phyloP scores from a whole-genome alignment of 2,329 filamentous ascomycete species.

The Curvularia sp. region DNA sequence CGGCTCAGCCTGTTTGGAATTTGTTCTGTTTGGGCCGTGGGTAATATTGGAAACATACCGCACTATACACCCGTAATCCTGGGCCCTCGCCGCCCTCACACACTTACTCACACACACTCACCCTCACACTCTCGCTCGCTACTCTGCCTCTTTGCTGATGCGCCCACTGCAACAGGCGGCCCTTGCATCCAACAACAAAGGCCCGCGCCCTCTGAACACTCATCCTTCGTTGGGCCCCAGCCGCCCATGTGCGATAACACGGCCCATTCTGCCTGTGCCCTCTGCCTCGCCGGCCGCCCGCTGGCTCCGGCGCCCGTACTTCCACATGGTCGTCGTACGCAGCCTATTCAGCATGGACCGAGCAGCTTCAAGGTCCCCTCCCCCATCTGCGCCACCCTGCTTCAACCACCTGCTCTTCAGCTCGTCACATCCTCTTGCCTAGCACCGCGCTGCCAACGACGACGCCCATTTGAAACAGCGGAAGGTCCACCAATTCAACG shows the following conservation, averaged over 20 bases:
- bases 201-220: conserved; percentile 20
- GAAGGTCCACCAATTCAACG: conserved; percentile 41
- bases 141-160: conserved; percentile 23
- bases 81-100: conserved; percentile 15
- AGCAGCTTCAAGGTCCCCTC: conserved; percentile 23
- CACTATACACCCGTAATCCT: conserved; percentile 36
- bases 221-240: conserved; percentile 33
- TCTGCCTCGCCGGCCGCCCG: conserved; percentile 20
- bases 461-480: conserved; percentile 34
- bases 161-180: conserved; percentile 9
- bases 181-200: conserved; percentile 13
- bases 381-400: conserved; percentile 15
- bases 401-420: not conserved
- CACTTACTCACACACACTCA: not conserved
- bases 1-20: conserved; percentile 16
- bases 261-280: conserved; percentile 31
- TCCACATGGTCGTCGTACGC: conserved; percentile 32
- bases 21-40: conserved; percentile 15
- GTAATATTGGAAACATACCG: conserved; percentile 24
- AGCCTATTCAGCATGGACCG: conserved; percentile 22
- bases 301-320: conserved; percentile 29
- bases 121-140: not conserved
- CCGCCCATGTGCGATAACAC: conserved; percentile 23
- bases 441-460: not conserved
- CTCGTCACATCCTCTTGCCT: conserved; percentile 12